Conservation (phyloP, 164 flowering plant species). For the Dillenia turbinata region DNA sequence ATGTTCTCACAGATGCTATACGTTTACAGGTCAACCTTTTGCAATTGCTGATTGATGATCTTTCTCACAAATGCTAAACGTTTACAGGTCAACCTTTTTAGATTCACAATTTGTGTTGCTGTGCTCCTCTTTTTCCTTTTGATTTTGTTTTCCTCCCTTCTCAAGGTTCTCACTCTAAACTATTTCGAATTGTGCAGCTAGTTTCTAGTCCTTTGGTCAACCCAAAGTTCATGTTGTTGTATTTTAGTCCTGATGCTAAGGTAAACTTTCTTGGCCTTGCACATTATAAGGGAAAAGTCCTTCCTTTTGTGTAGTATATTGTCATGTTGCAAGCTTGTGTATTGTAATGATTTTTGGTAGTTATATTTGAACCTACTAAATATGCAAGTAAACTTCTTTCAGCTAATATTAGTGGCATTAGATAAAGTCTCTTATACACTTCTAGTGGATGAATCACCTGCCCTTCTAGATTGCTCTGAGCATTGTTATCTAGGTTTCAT, state of each 20-base stretch:
- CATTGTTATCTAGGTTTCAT: no score
- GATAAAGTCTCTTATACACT: no score
- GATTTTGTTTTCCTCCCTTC: background rate
- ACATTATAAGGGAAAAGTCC: no score
- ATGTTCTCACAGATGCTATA: slow-evolving; percentile 64
- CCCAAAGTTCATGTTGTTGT: slow-evolving; percentile 66
- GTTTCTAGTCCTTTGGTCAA: slow-evolving; percentile 67
- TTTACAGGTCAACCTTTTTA: slow-evolving; percentile 46
- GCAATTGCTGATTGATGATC: background rate
- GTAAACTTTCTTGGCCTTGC: slow-evolving; percentile 21
- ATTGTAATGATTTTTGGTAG: background rate
- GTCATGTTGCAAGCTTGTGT: no score
- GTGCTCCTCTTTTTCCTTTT: background rate
- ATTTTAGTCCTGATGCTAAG: slow-evolving; percentile 62
- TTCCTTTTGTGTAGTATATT: no score
- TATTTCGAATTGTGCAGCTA: slow-evolving; percentile 46
- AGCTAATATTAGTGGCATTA: no score
- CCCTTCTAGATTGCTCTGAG: no score
- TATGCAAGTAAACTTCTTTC: no score
- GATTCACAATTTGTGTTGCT: background rate
- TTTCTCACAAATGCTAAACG: slow-evolving; percentile 57
- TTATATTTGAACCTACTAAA: background rate
- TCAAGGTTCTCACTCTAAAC: slow-evolving; percentile 10
- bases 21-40: slow-evolving; percentile 53
- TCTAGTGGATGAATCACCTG: no score